These are phyloP conservation scores for Tripterygium wilfordii DNA, from an alignment of 177 flowering plant genomes.

Conservation along the genomic window DNA sequence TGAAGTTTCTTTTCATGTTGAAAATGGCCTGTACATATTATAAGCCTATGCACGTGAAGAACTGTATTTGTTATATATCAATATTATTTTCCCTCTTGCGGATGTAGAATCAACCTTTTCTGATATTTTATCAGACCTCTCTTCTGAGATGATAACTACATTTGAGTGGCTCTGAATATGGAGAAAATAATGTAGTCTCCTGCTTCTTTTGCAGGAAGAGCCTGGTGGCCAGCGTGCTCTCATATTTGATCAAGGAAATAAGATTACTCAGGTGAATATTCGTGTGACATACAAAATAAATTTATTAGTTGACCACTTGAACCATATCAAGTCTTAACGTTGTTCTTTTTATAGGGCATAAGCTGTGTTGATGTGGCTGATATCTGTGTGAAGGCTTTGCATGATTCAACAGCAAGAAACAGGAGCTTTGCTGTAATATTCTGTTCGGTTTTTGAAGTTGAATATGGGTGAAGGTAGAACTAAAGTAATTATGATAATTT, in stretches of 20 bases:
- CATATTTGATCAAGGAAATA: constrained; percentile 96
- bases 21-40: too few species aligned
- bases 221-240: constrained; percentile 99
- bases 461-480: neutral
- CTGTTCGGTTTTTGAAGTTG: neutral
- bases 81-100: too few species aligned
- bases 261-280: constrained; percentile 76
- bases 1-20: too few species aligned
- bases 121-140: too few species aligned
- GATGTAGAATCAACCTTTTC: too few species aligned
- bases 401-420: constrained; percentile 96
- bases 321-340: neutral
- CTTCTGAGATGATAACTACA: too few species aligned
- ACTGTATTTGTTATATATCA: too few species aligned
- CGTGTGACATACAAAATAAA: neutral
- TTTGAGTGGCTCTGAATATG: too few species aligned
- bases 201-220: constrained; percentile 81
- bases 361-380: constrained; percentile 99
- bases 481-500: neutral
- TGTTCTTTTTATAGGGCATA: constrained; percentile 56
- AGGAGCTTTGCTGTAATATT: constrained; percentile 78
- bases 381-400: constrained; percentile 96
- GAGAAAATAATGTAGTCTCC: neutral
- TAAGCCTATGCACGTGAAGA: too few species aligned
- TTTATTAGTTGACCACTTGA: neutral